Conservation (phyloP, 2,329 filamentous ascomycete species). For the Fusarium sarcochroum region DNA sequence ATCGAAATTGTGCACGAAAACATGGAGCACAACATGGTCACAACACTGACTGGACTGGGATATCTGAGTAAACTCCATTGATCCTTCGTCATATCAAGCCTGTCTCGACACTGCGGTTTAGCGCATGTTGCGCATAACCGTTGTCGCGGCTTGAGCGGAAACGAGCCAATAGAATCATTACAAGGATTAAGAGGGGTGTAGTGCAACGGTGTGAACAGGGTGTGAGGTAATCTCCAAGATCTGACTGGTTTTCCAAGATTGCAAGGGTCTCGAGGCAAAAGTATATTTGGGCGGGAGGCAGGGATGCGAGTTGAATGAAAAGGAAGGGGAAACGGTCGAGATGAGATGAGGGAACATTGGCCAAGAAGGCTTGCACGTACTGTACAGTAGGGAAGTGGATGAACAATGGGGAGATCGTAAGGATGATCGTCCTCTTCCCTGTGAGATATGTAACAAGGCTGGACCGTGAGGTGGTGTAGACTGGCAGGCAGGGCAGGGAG, state of each 20-base stretch:
- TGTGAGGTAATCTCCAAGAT: slow-evolving; percentile 24
- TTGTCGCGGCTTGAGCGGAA: slow-evolving; percentile 58
- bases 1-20: slow-evolving; percentile 31
- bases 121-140: slow-evolving; percentile 69
- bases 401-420: slow-evolving; percentile 44
- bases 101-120: slow-evolving; percentile 63
- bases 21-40: slow-evolving; percentile 29
- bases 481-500: slow-evolving; percentile 15
- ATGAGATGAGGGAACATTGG: slow-evolving; percentile 40
- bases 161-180: slow-evolving; percentile 57
- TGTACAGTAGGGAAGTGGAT: slow-evolving; percentile 27
- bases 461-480: slow-evolving; percentile 25
- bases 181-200: slow-evolving; percentile 48
- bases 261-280: slow-evolving; percentile 38
- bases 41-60: slow-evolving; percentile 49
- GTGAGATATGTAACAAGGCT: slow-evolving; percentile 39
- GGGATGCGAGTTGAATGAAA: slow-evolving; percentile 32
- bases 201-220: slow-evolving; percentile 28
- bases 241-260: slow-evolving; percentile 27
- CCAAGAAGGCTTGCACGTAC: slow-evolving; percentile 20
- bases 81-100: slow-evolving; percentile 61
- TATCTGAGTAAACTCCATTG: slow-evolving; percentile 57
- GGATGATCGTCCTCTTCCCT: slow-evolving; percentile 46
- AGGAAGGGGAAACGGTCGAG: slow-evolving; percentile 31
- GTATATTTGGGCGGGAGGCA: slow-evolving; percentile 36